phyloP scores from a whole-genome alignment of 2,329 filamentous ascomycete species.

The Claviceps humidiphila region DNA sequence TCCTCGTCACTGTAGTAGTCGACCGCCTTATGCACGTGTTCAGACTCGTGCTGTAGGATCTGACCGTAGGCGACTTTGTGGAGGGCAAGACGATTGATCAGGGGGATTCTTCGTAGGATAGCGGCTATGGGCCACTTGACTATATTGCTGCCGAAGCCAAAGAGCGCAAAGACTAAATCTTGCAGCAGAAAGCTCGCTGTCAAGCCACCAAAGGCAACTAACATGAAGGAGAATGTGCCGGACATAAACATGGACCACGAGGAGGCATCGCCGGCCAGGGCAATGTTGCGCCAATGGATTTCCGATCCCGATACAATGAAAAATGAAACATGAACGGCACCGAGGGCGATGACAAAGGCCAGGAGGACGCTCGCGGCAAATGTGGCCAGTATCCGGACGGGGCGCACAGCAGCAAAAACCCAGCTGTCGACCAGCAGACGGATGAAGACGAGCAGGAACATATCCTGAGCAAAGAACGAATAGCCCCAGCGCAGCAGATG shows the following conservation, averaged over 20 bases:
- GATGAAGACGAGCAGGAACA: constrained; percentile 16
- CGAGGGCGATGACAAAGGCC: constrained; percentile 12
- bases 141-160: constrained; percentile 13
- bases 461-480: constrained; percentile 21
- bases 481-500: constrained; percentile 17
- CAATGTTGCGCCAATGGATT: constrained; percentile 22
- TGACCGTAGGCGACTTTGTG: constrained; percentile 8
- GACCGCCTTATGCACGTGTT: constrained; percentile 4
- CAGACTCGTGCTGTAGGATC: constrained; percentile 14
- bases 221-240: constrained; percentile 15
- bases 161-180: constrained; percentile 9
- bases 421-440: constrained; percentile 16
- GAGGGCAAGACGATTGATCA: background rate
- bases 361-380: constrained; percentile 8
- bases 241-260: constrained; percentile 18
- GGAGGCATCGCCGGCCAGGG: constrained; percentile 17
- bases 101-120: constrained; percentile 4
- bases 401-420: constrained; percentile 4
- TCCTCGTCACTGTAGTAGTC: constrained; percentile 5
- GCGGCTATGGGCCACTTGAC: constrained; percentile 12
- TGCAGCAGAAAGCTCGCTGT: constrained; percentile 15
- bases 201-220: constrained; percentile 10
- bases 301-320: constrained; percentile 18
- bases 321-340: constrained; percentile 14
- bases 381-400: constrained; percentile 4